Base-by-base conservation (phyloP, 1,284 basidiomycete genomes). In the Boletus semigastroideus region DNA sequence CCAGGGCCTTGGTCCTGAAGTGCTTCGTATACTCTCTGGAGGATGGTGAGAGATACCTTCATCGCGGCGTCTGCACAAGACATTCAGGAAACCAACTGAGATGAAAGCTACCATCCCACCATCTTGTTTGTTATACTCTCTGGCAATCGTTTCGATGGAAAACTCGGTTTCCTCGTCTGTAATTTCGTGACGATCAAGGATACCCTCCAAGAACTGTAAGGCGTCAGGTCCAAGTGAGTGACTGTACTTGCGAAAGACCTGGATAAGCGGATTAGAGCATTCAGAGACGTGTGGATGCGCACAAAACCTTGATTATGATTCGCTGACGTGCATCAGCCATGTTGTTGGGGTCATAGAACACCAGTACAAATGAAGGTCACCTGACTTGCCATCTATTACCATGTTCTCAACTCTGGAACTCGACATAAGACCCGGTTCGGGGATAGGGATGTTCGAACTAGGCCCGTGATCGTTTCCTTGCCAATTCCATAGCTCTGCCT, bases 101-200 rank as follows among this genome's bases (percentile, higher is more conserved):
- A 22, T 49, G 58, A 16, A 59, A 56, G 42, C 30, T 8, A 49
- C 42, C 17, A 37, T 59, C 79, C 52, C 60, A 87, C 93, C 92
- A 76, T 95, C 93, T 67, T 94, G 92, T 63, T 88, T 92, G 61
- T 94, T 91, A 62, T 95, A 96, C 63, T 94, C 92, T 60, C 87
- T 86, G 5, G 92, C 92, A 53, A 95, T 80, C 49, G 84, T 82
- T 60, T 95, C 93, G 9, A 94, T 72, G 14, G 89, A 89, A n/a
- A 76, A 76, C 50, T 92, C 87, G 7, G 90, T 76, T 45, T 93
- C 88, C 50, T 85, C 83, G 62, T 87, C 80, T 3, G 73, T 62
- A 48, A 91, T 85, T 31, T 84, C 83, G 65, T 90, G 83, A 49
- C 77, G 70, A 49, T 83, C 78, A 14, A 91, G 71, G 33, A 92